These are phyloP conservation scores for Seminavis robusta DNA, from an alignment of 108 stramenopile genomes.

Conservation along the genomic window DNA sequence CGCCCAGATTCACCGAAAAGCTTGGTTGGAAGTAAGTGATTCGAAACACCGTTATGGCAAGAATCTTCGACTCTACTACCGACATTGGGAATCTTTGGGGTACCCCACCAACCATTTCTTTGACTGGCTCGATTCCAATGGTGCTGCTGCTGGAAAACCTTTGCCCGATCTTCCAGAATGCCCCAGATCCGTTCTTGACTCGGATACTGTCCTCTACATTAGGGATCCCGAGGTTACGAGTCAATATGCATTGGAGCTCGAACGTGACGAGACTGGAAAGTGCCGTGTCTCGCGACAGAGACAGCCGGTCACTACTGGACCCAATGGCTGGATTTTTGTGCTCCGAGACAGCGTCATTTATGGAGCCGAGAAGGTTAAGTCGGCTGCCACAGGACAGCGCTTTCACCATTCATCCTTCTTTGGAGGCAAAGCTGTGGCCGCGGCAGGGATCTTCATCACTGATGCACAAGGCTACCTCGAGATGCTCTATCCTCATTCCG, in stretches of 20 bases:
- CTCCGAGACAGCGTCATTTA: slow-evolving; percentile 79
- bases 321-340: slow-evolving; percentile 91
- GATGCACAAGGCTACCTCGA: slow-evolving; percentile 73
- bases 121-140: slow-evolving; percentile 87
- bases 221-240: slow-evolving; percentile 55
- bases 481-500: slow-evolving; percentile 88
- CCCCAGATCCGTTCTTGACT: slow-evolving; percentile 70
- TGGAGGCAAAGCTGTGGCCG: slow-evolving; percentile 81
- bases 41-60: slow-evolving; percentile 92
- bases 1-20: slow-evolving; percentile 75
- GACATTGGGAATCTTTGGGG: slow-evolving; percentile 72
- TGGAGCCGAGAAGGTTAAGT: slow-evolving; percentile 82
- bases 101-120: slow-evolving; percentile 81
- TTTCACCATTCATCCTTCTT: slow-evolving; percentile 95
- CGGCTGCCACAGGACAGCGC: slow-evolving; percentile 61
- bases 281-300: slow-evolving; percentile 44
- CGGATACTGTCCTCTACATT: slow-evolving; percentile 81
- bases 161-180: slow-evolving; percentile 69
- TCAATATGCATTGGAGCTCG: slow-evolving; percentile 55
- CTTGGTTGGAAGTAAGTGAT: slow-evolving; percentile 90
- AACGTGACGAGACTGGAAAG: slow-evolving; percentile 43
- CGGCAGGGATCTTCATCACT: slow-evolving; percentile 90
- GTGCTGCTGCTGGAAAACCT: slow-evolving; percentile 59
- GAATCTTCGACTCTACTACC: slow-evolving; percentile 87
- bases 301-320: slow-evolving; percentile 67